phyloP scores from a whole-genome alignment of 768 basidiomycete genomes.

The Suillus americanus region DNA sequence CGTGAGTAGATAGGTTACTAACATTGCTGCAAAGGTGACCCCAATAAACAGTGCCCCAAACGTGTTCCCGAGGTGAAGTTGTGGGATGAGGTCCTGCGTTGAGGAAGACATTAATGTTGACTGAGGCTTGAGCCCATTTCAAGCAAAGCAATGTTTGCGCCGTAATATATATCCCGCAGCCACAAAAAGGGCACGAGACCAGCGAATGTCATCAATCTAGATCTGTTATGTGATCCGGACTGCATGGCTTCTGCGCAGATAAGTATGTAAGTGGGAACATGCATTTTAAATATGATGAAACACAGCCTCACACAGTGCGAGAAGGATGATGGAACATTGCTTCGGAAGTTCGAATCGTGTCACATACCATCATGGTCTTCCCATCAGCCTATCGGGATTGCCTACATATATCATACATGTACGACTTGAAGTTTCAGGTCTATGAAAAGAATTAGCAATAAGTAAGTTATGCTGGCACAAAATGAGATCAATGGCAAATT shows the following conservation, averaged over 20 bases:
- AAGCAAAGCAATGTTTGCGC: too few relatives aligned
- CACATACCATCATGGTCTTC: neutral
- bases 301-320: neutral
- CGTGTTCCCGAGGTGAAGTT: neutral
- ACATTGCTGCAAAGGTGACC: neutral
- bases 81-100: neutral
- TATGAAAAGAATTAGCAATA: neutral
- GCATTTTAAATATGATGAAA: neutral
- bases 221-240: neutral
- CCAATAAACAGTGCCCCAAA: neutral
- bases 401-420: too few relatives aligned
- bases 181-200: neutral
- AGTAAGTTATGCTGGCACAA: neutral
- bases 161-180: conserved; percentile 1
- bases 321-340: neutral
- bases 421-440: neutral
- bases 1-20: neutral
- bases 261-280: neutral
- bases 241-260: neutral
- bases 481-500: neutral
- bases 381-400: neutral
- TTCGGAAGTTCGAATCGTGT: neutral
- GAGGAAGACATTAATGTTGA: neutral
- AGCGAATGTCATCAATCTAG: neutral
- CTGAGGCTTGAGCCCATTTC: neutral